A percentile compares a stretch with the other conserved stretches of the same genome.
These are phyloP conservation scores for Pseudogymnoascus sp. DNA, from an alignment of 2,329 filamentous ascomycete species.

Conservation along the genomic window DNA sequence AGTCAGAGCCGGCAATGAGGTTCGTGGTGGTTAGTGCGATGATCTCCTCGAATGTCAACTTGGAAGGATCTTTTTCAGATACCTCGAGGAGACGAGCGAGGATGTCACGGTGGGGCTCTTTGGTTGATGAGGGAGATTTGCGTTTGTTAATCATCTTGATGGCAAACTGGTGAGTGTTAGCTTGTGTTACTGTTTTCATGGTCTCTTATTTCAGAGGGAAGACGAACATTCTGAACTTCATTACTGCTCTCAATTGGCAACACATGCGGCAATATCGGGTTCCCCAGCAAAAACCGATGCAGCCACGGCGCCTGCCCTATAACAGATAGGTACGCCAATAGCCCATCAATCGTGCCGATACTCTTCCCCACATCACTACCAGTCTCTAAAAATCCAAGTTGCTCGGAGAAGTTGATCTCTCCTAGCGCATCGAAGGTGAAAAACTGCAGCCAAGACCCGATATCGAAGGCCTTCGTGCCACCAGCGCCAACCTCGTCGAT, in stretches of 20 bases:
- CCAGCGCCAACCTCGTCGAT: slow-evolving; percentile 22
- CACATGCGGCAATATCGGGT: slow-evolving; percentile 1
- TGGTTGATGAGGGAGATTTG: background rate
- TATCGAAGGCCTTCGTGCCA: slow-evolving; percentile 28
- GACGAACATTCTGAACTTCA: slow-evolving; percentile 33
- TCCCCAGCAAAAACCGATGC: slow-evolving; percentile 10
- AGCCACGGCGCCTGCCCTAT: slow-evolving; percentile 9
- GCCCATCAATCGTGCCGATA: slow-evolving; percentile 11
- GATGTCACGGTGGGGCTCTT: background rate
- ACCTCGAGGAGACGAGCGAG: slow-evolving; percentile 21
- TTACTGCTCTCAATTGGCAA: slow-evolving; percentile 16
- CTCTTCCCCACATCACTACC: slow-evolving; percentile 35
- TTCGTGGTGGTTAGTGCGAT: background rate
- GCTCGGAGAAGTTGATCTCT: slow-evolving; percentile 35
- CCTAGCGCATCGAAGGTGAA: slow-evolving; percentile 43
- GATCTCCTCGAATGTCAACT: background rate
- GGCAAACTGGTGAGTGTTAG: background rate
- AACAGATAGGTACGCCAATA: background rate
- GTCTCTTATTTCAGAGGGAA: slow-evolving; percentile 21
- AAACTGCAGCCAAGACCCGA: slow-evolving; percentile 35
- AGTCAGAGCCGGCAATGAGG: slow-evolving; percentile 31
- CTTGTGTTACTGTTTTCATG: slow-evolving; percentile 12
- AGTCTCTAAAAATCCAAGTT: slow-evolving; percentile 36
- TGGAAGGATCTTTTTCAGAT: background rate
- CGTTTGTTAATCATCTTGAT: slow-evolving; percentile 1